phyloP scores from a whole-genome alignment of 108 stramenopile species.

The Nitzschia inconspicua region DNA sequence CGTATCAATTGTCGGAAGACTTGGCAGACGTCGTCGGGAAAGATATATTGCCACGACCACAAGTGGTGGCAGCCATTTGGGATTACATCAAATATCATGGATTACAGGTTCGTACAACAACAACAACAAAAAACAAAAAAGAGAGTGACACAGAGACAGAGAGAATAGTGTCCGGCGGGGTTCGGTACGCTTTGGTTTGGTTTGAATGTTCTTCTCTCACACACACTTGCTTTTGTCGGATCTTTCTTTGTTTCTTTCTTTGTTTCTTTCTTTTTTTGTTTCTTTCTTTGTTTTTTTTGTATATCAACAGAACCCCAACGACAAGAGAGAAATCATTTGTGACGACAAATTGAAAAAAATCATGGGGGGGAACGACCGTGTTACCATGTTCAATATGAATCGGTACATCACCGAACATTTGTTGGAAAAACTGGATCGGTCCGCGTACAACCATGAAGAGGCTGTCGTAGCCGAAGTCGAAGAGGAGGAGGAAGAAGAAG shows the following conservation, averaged over 20 bases:
- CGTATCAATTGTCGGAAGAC: conserved; percentile 68
- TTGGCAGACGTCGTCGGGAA: conserved; percentile 66
- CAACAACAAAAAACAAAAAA: not conserved
- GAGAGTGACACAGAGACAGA: too few relatives aligned
- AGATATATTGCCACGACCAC: conserved; percentile 66
- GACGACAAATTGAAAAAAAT: conserved; percentile 65
- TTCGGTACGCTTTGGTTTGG: too few relatives aligned
- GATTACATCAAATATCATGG: conserved; percentile 81
- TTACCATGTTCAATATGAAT: conserved; percentile 92
- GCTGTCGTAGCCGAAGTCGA: conserved; percentile 1
- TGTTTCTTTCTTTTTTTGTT: not conserved
- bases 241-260: not conserved
- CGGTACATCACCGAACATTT: conserved; percentile 70
- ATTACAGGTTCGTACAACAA: conserved; percentile 46
- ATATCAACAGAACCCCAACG: conserved; percentile 59
- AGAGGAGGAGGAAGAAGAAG: not conserved
- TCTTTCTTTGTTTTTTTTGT: too few relatives aligned
- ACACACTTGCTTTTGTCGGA: too few relatives aligned
- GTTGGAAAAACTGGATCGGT: conserved; percentile 74
- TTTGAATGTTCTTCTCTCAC: too few relatives aligned
- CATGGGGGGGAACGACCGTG: conserved; percentile 70
- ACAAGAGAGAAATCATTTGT: conserved; percentile 87
- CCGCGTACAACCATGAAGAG: conserved; percentile 25
- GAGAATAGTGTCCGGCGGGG: too few relatives aligned
- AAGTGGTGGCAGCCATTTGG: conserved; percentile 83